Evolutionary conservation across 202 grass and related monocot species (phyloP).

Genomic region (Setaria viridis): DNA sequence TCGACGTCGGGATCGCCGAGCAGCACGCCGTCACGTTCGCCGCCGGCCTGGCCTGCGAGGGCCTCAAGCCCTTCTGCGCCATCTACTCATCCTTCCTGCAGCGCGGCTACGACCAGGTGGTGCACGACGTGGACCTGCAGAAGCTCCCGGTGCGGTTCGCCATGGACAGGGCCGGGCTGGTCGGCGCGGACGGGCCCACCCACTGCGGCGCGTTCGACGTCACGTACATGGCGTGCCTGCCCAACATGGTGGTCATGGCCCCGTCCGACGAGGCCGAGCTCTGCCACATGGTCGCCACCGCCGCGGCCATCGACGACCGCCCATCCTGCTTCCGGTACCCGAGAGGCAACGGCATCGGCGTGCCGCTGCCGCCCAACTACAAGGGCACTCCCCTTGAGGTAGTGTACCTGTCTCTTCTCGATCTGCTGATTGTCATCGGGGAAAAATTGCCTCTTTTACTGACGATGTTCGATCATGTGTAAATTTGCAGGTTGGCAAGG

Average conservation of each 20-base stretch:
- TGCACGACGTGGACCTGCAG: conserved; percentile 95
- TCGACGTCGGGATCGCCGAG: conserved; percentile 96
- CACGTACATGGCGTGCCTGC: conserved; percentile 91
- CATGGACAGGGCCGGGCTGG: conserved; percentile 89
- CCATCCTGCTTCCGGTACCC: conserved; percentile 92
- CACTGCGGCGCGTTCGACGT: conserved; percentile 95
- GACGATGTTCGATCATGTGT: background rate
- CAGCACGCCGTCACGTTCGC: conserved; percentile 98
- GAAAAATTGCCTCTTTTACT: background rate
- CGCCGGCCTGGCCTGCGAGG: conserved; percentile 86
- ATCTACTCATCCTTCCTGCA: conserved; percentile 98
- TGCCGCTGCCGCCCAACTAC: conserved; percentile 74
- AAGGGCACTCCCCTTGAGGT: conserved; percentile 91
- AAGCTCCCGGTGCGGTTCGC: conserved; percentile 94
- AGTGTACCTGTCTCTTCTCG: background rate
- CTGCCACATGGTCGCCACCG: conserved; percentile 94
- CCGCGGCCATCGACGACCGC: conserved; percentile 85
- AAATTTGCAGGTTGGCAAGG: conserved; percentile 70
- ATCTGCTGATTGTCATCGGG: background rate
- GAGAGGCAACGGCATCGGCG: conserved; percentile 84
- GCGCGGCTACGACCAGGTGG: conserved; percentile 92
- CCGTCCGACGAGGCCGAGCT: conserved; percentile 94
- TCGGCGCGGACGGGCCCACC: conserved; percentile 90
- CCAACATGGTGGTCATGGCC: conserved; percentile 99
- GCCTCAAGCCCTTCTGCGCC: conserved; percentile 92